phyloP scores from a whole-genome alignment of 345 rosid genomes.

The Gossypium herbaceum region DNA sequence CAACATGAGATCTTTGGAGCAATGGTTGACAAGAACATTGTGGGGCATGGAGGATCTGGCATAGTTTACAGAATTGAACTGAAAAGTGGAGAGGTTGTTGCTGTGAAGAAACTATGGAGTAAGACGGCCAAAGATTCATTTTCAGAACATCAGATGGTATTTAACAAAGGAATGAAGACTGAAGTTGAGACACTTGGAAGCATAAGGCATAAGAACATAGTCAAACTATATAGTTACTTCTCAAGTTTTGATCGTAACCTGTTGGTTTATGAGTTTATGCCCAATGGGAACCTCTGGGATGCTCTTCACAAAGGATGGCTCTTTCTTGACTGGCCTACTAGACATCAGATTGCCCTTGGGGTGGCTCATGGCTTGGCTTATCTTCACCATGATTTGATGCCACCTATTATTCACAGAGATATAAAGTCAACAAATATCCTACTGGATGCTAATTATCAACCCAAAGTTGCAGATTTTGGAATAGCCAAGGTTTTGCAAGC shows the following conservation, averaged over 20 bases:
- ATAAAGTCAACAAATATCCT: constrained; percentile 86
- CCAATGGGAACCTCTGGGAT: constrained; percentile 86
- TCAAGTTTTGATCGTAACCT: constrained; percentile 65
- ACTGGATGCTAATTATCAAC: constrained; percentile 65
- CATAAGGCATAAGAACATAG: constrained; percentile 86
- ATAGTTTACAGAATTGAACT: constrained; percentile 67
- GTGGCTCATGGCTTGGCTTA: constrained; percentile 91
- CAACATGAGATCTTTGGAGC: constrained; percentile 67
- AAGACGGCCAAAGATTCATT: constrained; percentile 47
- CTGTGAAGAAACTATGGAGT: constrained; percentile 85
- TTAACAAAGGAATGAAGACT: constrained; percentile 63
- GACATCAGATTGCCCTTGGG: constrained; percentile 86
- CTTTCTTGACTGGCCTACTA: constrained; percentile 71
- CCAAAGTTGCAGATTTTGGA: constrained; percentile 93
- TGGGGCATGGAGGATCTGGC: constrained; percentile 89
- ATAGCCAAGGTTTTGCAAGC: constrained; percentile 92
- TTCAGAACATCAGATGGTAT: constrained; percentile 41
- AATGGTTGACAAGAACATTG: constrained; percentile 75
- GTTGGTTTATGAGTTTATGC: constrained; percentile 88
- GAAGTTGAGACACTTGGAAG: constrained; percentile 88
- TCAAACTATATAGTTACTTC: constrained; percentile 75
- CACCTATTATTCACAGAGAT: constrained; percentile 84
- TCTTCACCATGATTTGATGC: constrained; percentile 78
- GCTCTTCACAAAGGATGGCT: constrained; percentile 68
- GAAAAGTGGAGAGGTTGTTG: constrained; percentile 63